A percentile compares a stretch with the other conserved stretches of the same genome.
Evolutionary conservation across 2,329 filamentous ascomycete species (phyloP).

Genomic region (Fusarium sp.): DNA sequence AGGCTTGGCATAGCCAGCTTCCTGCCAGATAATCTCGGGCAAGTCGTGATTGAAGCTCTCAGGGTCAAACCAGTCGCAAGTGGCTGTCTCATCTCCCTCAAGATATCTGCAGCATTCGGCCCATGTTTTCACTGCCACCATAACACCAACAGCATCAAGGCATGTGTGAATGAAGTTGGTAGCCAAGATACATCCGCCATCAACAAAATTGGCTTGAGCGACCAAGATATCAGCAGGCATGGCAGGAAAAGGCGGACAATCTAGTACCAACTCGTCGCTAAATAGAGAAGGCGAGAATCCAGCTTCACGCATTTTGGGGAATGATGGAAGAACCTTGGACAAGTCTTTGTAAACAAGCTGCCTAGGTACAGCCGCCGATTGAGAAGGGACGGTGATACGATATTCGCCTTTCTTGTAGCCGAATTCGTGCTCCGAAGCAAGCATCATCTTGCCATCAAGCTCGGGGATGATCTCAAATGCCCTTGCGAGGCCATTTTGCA

Average conservation of each 20-base stretch:
- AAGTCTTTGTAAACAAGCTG: conserved; percentile 4
- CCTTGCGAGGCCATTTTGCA: neutral
- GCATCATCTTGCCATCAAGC: conserved; percentile 13
- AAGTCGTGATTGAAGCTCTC: conserved; percentile 14
- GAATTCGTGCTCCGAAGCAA: conserved; percentile 7
- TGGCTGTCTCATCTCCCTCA: neutral
- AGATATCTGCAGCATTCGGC: conserved; percentile 15
- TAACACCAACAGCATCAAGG: conserved; percentile 4
- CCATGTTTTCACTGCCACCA: neutral
- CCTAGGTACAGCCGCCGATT: neutral
- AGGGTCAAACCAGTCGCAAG: neutral
- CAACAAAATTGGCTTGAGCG: conserved; percentile 5
- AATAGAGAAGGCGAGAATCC: conserved; percentile 6
- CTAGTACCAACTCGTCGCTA: neutral
- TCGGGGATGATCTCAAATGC: conserved; percentile 6
- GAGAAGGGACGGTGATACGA: neutral
- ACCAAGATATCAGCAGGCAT: conserved; percentile 10
- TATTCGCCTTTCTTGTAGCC: conserved; percentile 12
- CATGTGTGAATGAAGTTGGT: conserved; percentile 9
- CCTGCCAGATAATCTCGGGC: conserved; percentile 5
- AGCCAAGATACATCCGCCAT: neutral
- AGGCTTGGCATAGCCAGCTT: neutral
- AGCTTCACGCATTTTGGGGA: neutral
- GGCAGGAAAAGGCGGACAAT: neutral
- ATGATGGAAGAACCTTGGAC: neutral